These are phyloP conservation scores for Stachybotrys echinatus DNA, from an alignment of 2,329 filamentous ascomycete genomes.

Conservation along the genomic window DNA sequence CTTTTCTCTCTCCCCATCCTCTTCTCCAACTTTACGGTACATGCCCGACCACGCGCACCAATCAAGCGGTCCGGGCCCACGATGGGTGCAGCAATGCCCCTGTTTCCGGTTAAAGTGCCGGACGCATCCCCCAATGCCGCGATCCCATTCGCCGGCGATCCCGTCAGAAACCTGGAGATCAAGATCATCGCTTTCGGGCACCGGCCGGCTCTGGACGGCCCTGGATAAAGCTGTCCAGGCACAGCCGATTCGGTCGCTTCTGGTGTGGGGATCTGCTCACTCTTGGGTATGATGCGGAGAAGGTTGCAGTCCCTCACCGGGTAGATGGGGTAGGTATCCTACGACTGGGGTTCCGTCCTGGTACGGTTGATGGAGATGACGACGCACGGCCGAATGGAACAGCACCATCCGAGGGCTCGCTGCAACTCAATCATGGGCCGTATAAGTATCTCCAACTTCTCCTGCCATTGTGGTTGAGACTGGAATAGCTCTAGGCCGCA, in stretches of 20 bases:
- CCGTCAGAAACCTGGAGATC: neutral
- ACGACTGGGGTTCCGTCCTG: neutral
- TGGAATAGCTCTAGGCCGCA: too few relatives aligned
- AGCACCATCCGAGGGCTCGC: neutral
- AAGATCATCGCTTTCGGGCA: neutral
- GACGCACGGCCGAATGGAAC: neutral
- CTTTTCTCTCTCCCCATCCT: neutral
- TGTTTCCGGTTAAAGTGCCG: neutral
- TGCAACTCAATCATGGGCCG: neutral
- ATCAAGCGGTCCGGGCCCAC: neutral
- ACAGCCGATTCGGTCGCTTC: neutral
- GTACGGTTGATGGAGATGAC: neutral
- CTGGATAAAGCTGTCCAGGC: neutral
- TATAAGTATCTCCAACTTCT: neutral
- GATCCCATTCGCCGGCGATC: neutral
- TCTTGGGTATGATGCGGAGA: neutral
- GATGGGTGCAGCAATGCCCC: neutral
- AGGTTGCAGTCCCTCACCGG: neutral
- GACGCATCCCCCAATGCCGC: neutral
- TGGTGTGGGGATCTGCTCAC: neutral
- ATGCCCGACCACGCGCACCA: neutral
- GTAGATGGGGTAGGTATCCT: neutral
- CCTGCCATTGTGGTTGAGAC: neutral
- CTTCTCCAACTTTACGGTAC: neutral
- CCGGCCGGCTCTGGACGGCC: neutral